Conservation (phyloP, 495 filamentous ascomycete genomes). For the Talaromyces stipitatus region DNA sequence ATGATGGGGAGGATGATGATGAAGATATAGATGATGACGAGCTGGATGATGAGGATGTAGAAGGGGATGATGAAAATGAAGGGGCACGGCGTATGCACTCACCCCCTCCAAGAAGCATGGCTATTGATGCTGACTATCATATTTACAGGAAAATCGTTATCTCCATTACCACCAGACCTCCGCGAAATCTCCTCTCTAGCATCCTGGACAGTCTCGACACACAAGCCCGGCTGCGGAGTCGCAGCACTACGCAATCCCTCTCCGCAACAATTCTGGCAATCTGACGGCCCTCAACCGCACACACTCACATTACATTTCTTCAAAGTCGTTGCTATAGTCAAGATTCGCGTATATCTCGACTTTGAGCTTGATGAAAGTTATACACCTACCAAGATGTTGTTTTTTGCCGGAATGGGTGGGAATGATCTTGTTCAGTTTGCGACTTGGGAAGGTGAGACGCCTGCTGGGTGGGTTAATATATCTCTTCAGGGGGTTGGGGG, state of each 20-base stretch:
- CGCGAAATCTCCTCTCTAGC: slow-evolving; percentile 94
- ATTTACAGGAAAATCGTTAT: slow-evolving; percentile 24
- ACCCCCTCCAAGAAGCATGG: not conserved
- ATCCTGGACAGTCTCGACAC: slow-evolving; percentile 83
- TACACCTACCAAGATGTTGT: slow-evolving; percentile 87
- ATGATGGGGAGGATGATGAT: slow-evolving; percentile 13
- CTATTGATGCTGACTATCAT: not conserved
- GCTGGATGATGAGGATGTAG: slow-evolving; percentile 33
- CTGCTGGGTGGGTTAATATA: slow-evolving; percentile 85
- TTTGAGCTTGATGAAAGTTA: slow-evolving; percentile 90
- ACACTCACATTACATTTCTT: slow-evolving; percentile 92
- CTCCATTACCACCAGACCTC: slow-evolving; percentile 41
- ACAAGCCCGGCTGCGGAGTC: slow-evolving; percentile 86
- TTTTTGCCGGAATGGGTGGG: slow-evolving; percentile 76
- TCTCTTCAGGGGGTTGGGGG: slow-evolving; percentile 59
- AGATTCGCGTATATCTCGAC: slow-evolving; percentile 81
- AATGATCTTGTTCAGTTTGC: slow-evolving; percentile 83
- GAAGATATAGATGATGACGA: slow-evolving; percentile 26
- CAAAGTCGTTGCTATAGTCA: slow-evolving; percentile 78
- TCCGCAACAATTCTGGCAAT: slow-evolving; percentile 85
- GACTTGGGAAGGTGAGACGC: slow-evolving; percentile 65
- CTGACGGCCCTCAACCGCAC: slow-evolving; percentile 93
- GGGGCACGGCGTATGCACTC: slow-evolving; percentile 25
- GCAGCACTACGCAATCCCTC: slow-evolving; percentile 76
- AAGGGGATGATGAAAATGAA: slow-evolving; percentile 30